Conservation (phyloP, 2,329 filamentous ascomycete genomes). For the Penicillium sclerotiorum region DNA sequence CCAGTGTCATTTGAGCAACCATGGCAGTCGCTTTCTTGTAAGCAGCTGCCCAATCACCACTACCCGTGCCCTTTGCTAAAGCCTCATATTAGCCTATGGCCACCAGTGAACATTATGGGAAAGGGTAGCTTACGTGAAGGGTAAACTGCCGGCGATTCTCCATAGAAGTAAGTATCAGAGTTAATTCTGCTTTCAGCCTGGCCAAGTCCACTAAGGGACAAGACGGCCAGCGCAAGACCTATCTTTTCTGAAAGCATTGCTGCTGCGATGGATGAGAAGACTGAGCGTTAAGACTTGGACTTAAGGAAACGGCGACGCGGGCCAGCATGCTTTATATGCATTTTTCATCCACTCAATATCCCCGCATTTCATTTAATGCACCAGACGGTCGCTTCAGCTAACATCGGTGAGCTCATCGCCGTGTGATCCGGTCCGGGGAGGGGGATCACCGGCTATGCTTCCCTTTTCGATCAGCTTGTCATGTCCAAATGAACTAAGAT, state of each 20-base stretch:
- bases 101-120: background rate
- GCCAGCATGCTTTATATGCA: background rate
- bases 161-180: conserved; percentile 23
- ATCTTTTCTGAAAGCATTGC: conserved; percentile 1
- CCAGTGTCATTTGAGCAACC: conserved; percentile 22
- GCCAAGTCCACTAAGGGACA: conserved; percentile 15
- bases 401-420: background rate
- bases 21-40: conserved; percentile 19
- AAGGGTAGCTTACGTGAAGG: conserved; percentile 19
- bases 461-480: background rate
- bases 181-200: conserved; percentile 34
- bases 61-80: conserved; percentile 16
- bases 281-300: too few relatives aligned
- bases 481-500: background rate
- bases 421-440: background rate
- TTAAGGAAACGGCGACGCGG: too few relatives aligned
- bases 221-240: conserved; percentile 11
- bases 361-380: too few relatives aligned
- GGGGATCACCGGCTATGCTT: background rate
- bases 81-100: background rate
- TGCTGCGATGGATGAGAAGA: too few relatives aligned
- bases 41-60: conserved; percentile 21
- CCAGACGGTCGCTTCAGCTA: too few relatives aligned
- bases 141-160: conserved; percentile 22
- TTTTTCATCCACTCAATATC: too few relatives aligned